These are phyloP conservation scores for Citrullus mucosospermus DNA, from an alignment of 306 rosid genomes.

Conservation along the genomic window DNA sequence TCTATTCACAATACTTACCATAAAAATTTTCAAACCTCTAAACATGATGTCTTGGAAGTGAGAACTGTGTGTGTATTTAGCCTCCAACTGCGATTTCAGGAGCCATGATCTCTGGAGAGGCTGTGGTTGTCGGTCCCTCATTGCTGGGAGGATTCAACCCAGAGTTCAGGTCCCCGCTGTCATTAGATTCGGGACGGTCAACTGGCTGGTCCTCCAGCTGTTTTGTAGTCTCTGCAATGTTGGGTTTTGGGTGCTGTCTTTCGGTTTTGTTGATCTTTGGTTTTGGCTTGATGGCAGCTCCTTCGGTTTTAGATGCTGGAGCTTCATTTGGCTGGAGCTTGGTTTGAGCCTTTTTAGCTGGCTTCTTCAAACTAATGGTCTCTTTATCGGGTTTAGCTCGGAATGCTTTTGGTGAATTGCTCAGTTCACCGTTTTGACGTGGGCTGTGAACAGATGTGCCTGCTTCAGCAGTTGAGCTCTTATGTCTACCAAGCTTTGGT, in stretches of 20 bases:
- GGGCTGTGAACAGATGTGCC: constrained; percentile 35
- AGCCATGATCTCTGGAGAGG: constrained; percentile 39
- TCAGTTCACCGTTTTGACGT: constrained; percentile 30
- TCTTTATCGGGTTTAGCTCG: constrained; percentile 27
- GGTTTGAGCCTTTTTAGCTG: constrained; percentile 32
- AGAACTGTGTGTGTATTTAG: constrained; percentile 6
- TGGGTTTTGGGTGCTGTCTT: constrained; percentile 23
- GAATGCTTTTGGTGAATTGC: constrained; percentile 25
- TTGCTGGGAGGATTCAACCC: constrained; percentile 17
- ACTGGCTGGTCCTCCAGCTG: constrained; percentile 19
- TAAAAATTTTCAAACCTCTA: background rate
- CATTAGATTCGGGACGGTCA: constrained; percentile 16
- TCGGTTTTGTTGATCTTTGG: constrained; percentile 14
- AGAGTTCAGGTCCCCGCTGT: constrained; percentile 16
- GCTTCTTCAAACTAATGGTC: constrained; percentile 35
- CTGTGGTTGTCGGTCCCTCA: constrained; percentile 14
- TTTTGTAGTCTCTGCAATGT: constrained; percentile 20
- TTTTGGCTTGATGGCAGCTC: constrained; percentile 12
- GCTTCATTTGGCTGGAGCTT: constrained; percentile 33
- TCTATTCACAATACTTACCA: constrained; percentile 14
- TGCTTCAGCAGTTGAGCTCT: constrained; percentile 35
- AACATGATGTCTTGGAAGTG: background rate
- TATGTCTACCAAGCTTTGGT: constrained; percentile 84
- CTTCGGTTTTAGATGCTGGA: constrained; percentile 22
- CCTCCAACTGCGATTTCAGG: constrained; percentile 56